phyloP scores from a whole-genome alignment of 768 basidiomycete species.

The Harrya chromipes region DNA sequence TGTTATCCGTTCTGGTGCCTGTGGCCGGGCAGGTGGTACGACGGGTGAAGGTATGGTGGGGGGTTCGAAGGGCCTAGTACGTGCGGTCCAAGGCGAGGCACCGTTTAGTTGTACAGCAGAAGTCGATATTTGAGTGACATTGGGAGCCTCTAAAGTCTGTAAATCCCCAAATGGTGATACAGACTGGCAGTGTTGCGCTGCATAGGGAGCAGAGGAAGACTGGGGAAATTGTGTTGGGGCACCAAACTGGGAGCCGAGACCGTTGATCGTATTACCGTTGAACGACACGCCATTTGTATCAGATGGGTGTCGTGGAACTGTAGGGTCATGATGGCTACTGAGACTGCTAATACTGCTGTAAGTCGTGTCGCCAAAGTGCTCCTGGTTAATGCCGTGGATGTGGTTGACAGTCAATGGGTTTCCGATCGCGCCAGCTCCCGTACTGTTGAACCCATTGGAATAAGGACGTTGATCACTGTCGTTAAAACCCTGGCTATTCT shows the following conservation, averaged over 20 bases:
- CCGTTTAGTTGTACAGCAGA: slow-evolving; percentile 23
- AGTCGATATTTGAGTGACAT: slow-evolving; percentile 16
- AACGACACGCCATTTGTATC: slow-evolving; percentile 28
- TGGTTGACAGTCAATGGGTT: slow-evolving; percentile 19
- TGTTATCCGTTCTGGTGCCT: slow-evolving; percentile 38
- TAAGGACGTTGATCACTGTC: slow-evolving; percentile 23
- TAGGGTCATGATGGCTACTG: slow-evolving; percentile 20
- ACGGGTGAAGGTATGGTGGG: slow-evolving; percentile 19
- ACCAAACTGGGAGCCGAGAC: slow-evolving; percentile 21
- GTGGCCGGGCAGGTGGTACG: slow-evolving; percentile 20
- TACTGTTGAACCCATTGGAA: slow-evolving; percentile 24
- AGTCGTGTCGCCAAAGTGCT: slow-evolving; percentile 22
- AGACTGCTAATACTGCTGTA: slow-evolving; percentile 24
- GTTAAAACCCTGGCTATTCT: slow-evolving; percentile 18
- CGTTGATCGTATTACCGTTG: slow-evolving; percentile 12
- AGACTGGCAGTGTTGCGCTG: slow-evolving; percentile 19
- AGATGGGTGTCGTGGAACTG: slow-evolving; percentile 18
- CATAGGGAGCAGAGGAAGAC: slow-evolving; percentile 20
- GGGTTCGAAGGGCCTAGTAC: slow-evolving; percentile 17
- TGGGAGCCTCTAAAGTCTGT: slow-evolving; percentile 16
- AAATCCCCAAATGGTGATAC: slow-evolving; percentile 24
- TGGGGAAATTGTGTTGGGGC: slow-evolving; percentile 18
- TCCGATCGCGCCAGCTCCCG: slow-evolving; percentile 17
- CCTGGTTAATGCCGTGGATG: slow-evolving; percentile 25
- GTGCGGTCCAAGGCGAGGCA: slow-evolving; percentile 24